Percentiles rank a stretch among this genome's conserved stretches.
phyloP scores from a whole-genome alignment of 495 filamentous ascomycete genomes.

The Annulohypoxylon moriforme region DNA sequence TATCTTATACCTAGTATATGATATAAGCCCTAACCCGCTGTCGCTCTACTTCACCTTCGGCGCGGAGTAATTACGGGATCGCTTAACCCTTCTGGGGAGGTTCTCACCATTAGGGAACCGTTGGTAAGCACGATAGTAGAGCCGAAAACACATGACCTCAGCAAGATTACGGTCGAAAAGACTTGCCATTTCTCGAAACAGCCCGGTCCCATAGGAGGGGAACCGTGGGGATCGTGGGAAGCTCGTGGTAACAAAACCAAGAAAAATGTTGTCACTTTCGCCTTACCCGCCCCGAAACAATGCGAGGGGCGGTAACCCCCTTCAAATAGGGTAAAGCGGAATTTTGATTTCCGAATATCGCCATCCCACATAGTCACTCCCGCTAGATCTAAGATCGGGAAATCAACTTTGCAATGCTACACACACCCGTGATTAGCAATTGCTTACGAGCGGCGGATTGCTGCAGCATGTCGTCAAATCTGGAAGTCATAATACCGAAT shows the following conservation, averaged over 20 bases:
- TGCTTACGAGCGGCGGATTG: constrained; percentile 15
- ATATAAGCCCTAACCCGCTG: background rate
- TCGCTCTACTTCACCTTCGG: background rate
- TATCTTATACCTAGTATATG: background rate
- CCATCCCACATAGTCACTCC: background rate
- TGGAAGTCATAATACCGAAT: constrained; percentile 1
- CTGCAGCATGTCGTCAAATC: constrained; percentile 1
- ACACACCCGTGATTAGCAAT: constrained; percentile 31
- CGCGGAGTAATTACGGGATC: constrained; percentile 17
- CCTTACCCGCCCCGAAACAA: background rate
- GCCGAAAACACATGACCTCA: constrained; percentile 10
- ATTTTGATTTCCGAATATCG: constrained; percentile 1
- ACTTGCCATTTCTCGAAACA: background rate
- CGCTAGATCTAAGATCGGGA: background rate
- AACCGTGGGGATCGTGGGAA: background rate
- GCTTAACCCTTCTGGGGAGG: background rate
- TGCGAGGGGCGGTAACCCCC: background rate
- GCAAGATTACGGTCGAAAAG: background rate
- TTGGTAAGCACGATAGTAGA: constrained; percentile 29
- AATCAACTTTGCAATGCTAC: background rate
- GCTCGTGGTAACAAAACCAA: constrained; percentile 4
- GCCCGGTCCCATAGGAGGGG: background rate
- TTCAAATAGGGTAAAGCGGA: constrained; percentile 1
- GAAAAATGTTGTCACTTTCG: background rate
- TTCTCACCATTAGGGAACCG: constrained; percentile 18